These are phyloP conservation scores for Euphorbia celastroides DNA, from an alignment of 441 rosid genomes.

Conservation along the genomic window DNA sequence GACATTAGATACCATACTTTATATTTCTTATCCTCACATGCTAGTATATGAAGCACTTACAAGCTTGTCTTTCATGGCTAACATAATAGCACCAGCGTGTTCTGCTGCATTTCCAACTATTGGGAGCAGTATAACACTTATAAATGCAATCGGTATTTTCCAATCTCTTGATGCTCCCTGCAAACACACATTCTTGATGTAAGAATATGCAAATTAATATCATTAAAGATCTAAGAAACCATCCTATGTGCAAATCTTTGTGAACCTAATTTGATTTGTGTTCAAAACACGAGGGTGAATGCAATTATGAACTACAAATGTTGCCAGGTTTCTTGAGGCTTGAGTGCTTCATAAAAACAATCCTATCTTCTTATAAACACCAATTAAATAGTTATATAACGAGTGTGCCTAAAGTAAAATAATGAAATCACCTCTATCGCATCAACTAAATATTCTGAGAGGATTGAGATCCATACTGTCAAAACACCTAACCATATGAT, in stretches of 20 bases:
- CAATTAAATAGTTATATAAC: not conserved
- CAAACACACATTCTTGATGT: conserved; percentile 2
- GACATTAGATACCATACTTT: not conserved
- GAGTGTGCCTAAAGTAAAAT: not conserved
- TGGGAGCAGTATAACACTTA: conserved; percentile 79
- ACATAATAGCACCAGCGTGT: conserved; percentile 90
- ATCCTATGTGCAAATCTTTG: not conserved
- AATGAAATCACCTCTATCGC: conserved; percentile 52
- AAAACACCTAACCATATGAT: conserved; percentile 64
- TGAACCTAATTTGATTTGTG: conserved; percentile 4
- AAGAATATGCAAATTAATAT: conserved; percentile 6
- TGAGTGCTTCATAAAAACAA: not conserved
- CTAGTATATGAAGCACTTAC: conserved; percentile 37
- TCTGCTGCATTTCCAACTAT: conserved; percentile 96
- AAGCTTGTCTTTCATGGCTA: conserved; percentile 95
- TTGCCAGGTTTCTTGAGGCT: not conserved
- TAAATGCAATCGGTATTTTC: conserved; percentile 74
- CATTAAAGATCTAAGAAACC: not conserved
- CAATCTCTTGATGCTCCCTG: conserved; percentile 78
- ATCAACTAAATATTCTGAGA: conserved; percentile 83
- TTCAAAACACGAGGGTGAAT: not conserved
- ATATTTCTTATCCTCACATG: not conserved
- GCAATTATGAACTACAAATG: not conserved
- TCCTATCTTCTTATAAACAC: not conserved
- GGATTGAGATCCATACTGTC: conserved; percentile 81